Percentiles rank a stretch among this genome's conserved stretches.
Evolutionary conservation across 768 basidiomycete genomes (phyloP).

Genomic region (Cyclocybe aegerita): DNA sequence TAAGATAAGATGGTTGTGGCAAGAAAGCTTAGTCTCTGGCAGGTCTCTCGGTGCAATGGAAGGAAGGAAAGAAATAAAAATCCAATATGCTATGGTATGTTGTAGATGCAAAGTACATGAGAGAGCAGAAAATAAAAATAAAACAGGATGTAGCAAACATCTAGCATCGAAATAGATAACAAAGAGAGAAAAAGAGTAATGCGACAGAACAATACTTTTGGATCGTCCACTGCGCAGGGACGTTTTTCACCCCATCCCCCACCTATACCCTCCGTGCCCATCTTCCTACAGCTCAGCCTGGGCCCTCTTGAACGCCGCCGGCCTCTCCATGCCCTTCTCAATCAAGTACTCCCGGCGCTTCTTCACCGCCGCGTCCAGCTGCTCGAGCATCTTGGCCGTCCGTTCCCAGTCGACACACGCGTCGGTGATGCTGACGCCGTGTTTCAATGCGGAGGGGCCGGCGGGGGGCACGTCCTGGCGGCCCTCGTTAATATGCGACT

Average conservation of each 20-base stretch:
- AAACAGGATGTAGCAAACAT: neutral
- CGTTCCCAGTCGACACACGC: constrained; percentile 87
- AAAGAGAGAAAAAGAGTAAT: neutral
- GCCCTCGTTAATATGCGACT: constrained; percentile 90
- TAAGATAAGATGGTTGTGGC: too few species aligned
- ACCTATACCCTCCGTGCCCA: neutral
- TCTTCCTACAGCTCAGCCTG: constrained; percentile 2
- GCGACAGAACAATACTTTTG: neutral
- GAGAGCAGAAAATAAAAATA: neutral
- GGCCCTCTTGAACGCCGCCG: constrained; percentile 32
- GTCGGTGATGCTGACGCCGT: constrained; percentile 88
- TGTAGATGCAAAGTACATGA: neutral
- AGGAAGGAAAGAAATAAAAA: neutral
- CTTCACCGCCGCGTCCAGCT: constrained; percentile 58
- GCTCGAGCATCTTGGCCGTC: constrained; percentile 74
- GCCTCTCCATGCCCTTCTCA: constrained; percentile 35
- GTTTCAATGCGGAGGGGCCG: constrained; percentile 68
- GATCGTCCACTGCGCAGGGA: too few species aligned
- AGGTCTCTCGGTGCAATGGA: too few species aligned
- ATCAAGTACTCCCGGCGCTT: constrained; percentile 43
- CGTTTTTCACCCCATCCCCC: neutral
- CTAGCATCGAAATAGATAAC: neutral
- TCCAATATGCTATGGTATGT: neutral
- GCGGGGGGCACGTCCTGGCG: constrained; percentile 82
- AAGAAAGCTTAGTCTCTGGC: too few species aligned